Evolutionary conservation across 306 rosid genomes (phyloP).

Genomic region (Citrullus colocynthis): DNA sequence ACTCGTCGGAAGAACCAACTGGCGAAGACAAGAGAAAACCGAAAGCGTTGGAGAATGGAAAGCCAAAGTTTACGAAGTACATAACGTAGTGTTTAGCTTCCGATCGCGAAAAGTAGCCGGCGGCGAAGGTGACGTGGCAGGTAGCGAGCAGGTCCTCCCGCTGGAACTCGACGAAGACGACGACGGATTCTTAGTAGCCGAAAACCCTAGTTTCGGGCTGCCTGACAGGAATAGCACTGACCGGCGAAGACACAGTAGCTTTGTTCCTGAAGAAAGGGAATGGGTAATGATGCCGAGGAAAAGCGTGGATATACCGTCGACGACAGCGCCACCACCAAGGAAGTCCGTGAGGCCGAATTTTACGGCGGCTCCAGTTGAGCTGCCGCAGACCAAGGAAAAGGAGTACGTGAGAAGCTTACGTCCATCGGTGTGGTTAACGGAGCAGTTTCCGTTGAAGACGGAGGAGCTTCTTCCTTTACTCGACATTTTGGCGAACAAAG

Average conservation of each 20-base stretch:
- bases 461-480: constrained; percentile 83
- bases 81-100: constrained; percentile 81
- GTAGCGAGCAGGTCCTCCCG: constrained; percentile 65
- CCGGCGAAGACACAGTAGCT: constrained; percentile 76
- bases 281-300: constrained; percentile 60
- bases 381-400: constrained; percentile 60
- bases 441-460: constrained; percentile 85
- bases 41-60: constrained; percentile 88
- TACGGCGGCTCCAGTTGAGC: constrained; percentile 9
- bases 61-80: constrained; percentile 68
- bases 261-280: constrained; percentile 68
- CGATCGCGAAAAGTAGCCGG: constrained; percentile 57
- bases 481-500: constrained; percentile 84
- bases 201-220: constrained; percentile 56
- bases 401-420: constrained; percentile 67
- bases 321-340: constrained; percentile 26
- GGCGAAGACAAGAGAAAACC: constrained; percentile 87
- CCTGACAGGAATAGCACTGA: constrained; percentile 17
- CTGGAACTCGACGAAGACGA: constrained; percentile 90
- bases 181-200: constrained; percentile 81
- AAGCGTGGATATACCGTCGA: constrained; percentile 58
- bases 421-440: constrained; percentile 93
- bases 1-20: constrained; percentile 68
- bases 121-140: constrained; percentile 49
- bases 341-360: constrained; percentile 8